Conservation (phyloP, 2,329 filamentous ascomycete genomes). For the Alternaria hordeiaustralica region DNA sequence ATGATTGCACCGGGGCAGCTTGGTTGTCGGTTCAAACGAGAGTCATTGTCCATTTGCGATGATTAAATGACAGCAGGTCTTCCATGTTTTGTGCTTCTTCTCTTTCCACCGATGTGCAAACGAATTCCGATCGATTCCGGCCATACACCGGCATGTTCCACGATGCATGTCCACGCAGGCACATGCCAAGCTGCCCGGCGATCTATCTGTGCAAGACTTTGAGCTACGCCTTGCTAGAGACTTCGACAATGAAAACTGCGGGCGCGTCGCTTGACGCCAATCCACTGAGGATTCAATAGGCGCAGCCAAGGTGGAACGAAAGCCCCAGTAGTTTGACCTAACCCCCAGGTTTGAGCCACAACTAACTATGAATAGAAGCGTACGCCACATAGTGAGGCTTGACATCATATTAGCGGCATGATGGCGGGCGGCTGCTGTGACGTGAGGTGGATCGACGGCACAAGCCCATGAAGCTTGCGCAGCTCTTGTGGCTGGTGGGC, state of each 20-base stretch:
- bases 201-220: not conserved
- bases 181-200: not conserved
- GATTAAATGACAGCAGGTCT: not conserved
- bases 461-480: constrained; percentile 15
- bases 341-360: constrained; percentile 9
- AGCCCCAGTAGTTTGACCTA: not conserved
- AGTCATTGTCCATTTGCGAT: not conserved
- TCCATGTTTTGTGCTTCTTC: not conserved
- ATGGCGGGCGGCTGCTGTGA: not conserved
- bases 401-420: constrained; percentile 6
- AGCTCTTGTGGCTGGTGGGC: constrained; percentile 7
- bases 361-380: not conserved
- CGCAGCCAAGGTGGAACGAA: not conserved
- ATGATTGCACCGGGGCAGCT: not conserved
- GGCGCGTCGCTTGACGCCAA: not conserved
- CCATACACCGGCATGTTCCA: not conserved
- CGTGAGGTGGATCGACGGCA: not conserved
- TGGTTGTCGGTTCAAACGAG: not conserved
- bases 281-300: not conserved
- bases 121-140: constrained; percentile 1
- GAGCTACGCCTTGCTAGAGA: not conserved
- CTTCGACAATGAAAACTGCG: not conserved
- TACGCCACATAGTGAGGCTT: constrained; percentile 7
- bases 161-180: not conserved
- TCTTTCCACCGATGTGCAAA: not conserved